Evolutionary conservation across 352 stramenopile species (phyloP).

Genomic region (Phytophthora brassicae): DNA sequence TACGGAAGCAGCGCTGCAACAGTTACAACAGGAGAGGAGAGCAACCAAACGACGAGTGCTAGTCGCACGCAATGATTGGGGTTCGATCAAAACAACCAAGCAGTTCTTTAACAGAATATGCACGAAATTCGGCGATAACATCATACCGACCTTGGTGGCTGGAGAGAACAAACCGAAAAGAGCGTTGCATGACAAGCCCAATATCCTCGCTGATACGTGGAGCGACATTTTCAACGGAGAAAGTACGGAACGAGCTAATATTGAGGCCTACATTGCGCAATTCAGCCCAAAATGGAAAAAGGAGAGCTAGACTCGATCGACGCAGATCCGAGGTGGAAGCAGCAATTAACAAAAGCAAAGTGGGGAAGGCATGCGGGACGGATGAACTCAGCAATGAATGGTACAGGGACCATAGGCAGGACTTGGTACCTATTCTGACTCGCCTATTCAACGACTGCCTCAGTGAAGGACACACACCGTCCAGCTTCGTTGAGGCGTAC

Average conservation of each 20-base stretch:
- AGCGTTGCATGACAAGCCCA: not conserved
- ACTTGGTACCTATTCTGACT: not conserved
- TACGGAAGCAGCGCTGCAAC: not conserved
- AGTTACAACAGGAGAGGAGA: not conserved
- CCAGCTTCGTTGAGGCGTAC: not conserved
- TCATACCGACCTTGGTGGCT: not conserved
- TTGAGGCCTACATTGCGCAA: too few species aligned
- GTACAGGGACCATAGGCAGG: not conserved
- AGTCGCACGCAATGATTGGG: not conserved
- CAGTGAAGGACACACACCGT: not conserved
- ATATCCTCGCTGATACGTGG: conserved; percentile 3
- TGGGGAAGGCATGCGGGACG: not conserved
- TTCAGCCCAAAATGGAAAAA: not conserved
- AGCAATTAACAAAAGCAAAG: not conserved
- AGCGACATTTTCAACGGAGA: not conserved
- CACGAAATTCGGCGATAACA: conserved; percentile 9
- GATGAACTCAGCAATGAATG: not conserved
- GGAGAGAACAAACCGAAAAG: not conserved
- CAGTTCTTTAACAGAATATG: conserved; percentile 4
- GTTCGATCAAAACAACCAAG: not conserved
- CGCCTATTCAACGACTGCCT: not conserved
- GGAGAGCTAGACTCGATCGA: not conserved
- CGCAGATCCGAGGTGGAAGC: not conserved
- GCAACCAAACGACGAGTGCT: not conserved
- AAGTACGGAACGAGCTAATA: too few species aligned